A percentile compares a stretch with the other conserved stretches of the same genome.
These are phyloP conservation scores for Debaryomyces subglobosus DNA, from an alignment of 1,139 yeast genomes.

Conservation along the genomic window DNA sequence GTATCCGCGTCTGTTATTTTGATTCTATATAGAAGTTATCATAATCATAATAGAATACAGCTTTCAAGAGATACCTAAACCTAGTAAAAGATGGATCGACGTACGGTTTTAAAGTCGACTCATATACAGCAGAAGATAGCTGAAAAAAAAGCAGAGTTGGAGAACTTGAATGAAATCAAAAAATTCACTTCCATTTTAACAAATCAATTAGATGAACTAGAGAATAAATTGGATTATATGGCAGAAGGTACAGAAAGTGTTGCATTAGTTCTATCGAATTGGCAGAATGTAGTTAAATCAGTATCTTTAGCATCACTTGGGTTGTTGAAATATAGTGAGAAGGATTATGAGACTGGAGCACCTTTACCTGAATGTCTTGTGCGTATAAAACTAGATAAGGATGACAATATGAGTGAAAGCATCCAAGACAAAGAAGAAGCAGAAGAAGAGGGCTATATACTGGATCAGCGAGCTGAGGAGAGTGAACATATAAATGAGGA, in stretches of 20 bases:
- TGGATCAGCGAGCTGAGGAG: neutral
- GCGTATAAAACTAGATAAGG: slow-evolving; percentile 55
- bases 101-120: slow-evolving; percentile 9
- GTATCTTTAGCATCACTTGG: slow-evolving; percentile 70
- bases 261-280: slow-evolving; percentile 58
- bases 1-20: slow-evolving; percentile 4
- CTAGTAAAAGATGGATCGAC: slow-evolving; percentile 11
- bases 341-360: slow-evolving; percentile 42
- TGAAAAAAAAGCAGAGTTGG: slow-evolving; percentile 57
- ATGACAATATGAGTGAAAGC: slow-evolving; percentile 12
- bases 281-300: slow-evolving; percentile 70
- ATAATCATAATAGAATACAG: neutral
- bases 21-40: neutral
- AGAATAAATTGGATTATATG: slow-evolving; percentile 51
- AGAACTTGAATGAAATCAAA: slow-evolving; percentile 51
- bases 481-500: slow-evolving; percentile 11
- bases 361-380: slow-evolving; percentile 64
- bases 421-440: slow-evolving; percentile 13
- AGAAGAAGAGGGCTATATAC: slow-evolving; percentile 4
- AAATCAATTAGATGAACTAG: slow-evolving; percentile 50
- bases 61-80: neutral
- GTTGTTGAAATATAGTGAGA: slow-evolving; percentile 48
- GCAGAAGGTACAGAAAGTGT: slow-evolving; percentile 63
- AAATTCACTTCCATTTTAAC: slow-evolving; percentile 51
- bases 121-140: slow-evolving; percentile 36